These are phyloP conservation scores for Colletotrichum shisoi DNA, from an alignment of 2,329 filamentous ascomycete species.

Conservation along the genomic window DNA sequence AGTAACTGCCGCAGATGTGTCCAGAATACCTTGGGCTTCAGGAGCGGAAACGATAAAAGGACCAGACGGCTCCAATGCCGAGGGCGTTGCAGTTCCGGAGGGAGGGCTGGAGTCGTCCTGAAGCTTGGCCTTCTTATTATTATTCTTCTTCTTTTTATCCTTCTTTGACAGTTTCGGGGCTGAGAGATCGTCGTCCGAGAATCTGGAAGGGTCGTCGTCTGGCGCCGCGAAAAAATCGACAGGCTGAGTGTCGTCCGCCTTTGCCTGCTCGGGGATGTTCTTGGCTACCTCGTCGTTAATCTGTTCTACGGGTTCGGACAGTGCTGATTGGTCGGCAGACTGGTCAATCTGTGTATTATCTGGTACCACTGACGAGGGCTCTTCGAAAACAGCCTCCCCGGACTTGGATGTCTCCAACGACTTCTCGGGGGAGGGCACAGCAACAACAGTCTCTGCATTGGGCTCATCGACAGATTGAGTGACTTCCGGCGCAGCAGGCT, in stretches of 20 bases:
- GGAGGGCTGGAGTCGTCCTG: slow-evolving; percentile 8
- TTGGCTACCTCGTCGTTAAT: background rate
- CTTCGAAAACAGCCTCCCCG: background rate
- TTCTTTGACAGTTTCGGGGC: slow-evolving; percentile 36
- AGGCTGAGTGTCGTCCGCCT: too few relatives aligned
- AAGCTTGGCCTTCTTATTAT: slow-evolving; percentile 39
- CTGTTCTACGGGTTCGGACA: background rate
- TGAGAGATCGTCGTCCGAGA: background rate
- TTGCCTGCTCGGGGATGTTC: too few relatives aligned
- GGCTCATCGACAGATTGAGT: slow-evolving; percentile 1
- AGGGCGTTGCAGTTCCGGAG: slow-evolving; percentile 30
- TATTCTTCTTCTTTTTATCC: slow-evolving; percentile 39
- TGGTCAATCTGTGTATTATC: background rate
- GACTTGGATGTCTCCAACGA: background rate
- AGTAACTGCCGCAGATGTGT: background rate
- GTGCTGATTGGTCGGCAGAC: background rate
- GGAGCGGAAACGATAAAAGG: background rate
- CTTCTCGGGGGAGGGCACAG: background rate
- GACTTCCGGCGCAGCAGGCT: slow-evolving; percentile 40
- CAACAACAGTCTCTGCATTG: background rate
- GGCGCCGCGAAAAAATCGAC: too few relatives aligned
- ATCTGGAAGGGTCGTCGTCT: too few relatives aligned
- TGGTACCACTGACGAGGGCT: background rate
- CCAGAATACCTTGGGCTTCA: background rate
- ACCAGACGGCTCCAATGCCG: slow-evolving; percentile 19